These are phyloP conservation scores for Entomortierella beljakovae DNA, from an alignment of 192 early-diverging fungal species.

Conservation along the genomic window DNA sequence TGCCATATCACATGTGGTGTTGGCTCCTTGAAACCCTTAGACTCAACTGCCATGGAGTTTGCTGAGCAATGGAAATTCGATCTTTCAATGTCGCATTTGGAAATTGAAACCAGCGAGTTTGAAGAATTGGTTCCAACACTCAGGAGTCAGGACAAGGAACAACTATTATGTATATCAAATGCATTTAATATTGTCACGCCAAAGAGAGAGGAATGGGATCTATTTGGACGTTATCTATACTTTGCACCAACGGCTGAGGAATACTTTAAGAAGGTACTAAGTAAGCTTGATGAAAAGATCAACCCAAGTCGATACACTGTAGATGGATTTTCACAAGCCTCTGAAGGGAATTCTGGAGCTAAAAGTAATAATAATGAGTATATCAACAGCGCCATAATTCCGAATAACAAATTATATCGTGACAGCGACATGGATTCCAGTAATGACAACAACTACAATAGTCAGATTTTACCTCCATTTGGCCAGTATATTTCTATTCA, in stretches of 20 bases:
- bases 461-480: neutral
- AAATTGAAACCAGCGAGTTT: slow-evolving; percentile 20
- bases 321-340: neutral
- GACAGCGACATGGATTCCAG: neutral
- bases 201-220: slow-evolving; percentile 20
- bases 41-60: slow-evolving; percentile 34
- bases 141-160: slow-evolving; percentile 7
- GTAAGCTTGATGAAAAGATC: neutral
- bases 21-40: slow-evolving; percentile 29
- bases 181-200: slow-evolving; percentile 23
- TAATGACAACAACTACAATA: neutral
- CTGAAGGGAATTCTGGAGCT: neutral
- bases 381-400: slow-evolving; percentile 12
- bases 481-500: slow-evolving; percentile 35
- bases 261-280: neutral
- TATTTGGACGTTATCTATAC: slow-evolving; percentile 35
- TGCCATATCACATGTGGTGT: slow-evolving; percentile 45
- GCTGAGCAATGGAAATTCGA: slow-evolving; percentile 45
- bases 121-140: slow-evolving; percentile 9
- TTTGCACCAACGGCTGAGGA: slow-evolving; percentile 5
- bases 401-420: slow-evolving; percentile 3
- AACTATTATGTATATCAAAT: slow-evolving; percentile 30
- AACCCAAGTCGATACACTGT: neutral
- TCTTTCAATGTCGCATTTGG: slow-evolving; percentile 2
- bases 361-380: slow-evolving; percentile 1